Evolutionary conservation across 345 rosid genomes (phyloP), one percentile per base, ranked within the genome.

Genomic region (Euphorbia peplus): DNA sequence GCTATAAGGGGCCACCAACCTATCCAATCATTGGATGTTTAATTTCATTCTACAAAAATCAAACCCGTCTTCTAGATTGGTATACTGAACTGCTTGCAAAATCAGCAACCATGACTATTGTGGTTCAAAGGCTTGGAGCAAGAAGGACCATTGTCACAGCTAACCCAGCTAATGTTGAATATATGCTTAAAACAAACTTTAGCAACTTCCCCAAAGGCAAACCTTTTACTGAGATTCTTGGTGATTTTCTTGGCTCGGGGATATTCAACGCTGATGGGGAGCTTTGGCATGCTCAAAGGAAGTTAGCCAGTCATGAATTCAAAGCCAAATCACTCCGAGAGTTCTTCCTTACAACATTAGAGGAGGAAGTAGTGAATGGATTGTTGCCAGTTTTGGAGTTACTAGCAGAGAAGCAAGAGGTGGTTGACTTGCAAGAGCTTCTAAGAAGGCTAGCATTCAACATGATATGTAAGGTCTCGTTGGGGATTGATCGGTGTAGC

Each of bases 201-300:
- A 80, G 67, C 59, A 92, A 92, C 83, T 92, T 78, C 79, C 98
- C 98, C 0, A 92, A 90, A 67, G 98, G 96, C 53, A 83, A 83
- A 82, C 95, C 95, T 56, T 92, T 92, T 66, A 92, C 96, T 8
- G 95, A 90, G 25, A 84, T 87, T 64, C 88, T 92, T 0, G 89
- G 87, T n/a, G 96, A 90, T 67, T 88, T 76, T 66, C 75, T 76
- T 14, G 79, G 79, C 60, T 60, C 46, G 28, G 79, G 79, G 25
- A 76, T 76, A 60, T 76, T 76, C 79, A 76, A 76, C 48, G 75
- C 66, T 28, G 79, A 76, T 14, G 75, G 79, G 18, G 75, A 76
- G 69, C 68, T 71, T 24, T 76, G 79, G 79, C 69, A 70, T n/a
- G n/a, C 47, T 2, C 79, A 76, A 21, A 64, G 79, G 11, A 76